A percentile compares a stretch with the other conserved stretches of the same genome.
These are phyloP conservation scores for Aspergillus panamensis DNA, from an alignment of 495 filamentous ascomycete genomes.

Conservation along the genomic window DNA sequence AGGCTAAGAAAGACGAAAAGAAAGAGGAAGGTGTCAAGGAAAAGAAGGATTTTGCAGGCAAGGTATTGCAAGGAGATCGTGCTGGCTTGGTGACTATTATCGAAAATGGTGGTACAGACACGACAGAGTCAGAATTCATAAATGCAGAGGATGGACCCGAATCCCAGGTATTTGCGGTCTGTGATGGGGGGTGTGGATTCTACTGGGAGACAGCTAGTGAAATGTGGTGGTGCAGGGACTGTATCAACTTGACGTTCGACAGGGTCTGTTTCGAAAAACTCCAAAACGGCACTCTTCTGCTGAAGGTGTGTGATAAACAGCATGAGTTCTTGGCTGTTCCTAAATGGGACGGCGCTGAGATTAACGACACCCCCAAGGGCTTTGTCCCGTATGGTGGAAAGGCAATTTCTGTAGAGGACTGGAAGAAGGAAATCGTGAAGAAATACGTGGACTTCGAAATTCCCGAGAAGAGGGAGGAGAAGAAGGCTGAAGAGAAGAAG, in stretches of 20 bases:
- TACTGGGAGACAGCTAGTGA: constrained; percentile 26
- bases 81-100: neutral
- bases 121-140: neutral
- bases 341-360: constrained; percentile 27
- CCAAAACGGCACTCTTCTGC: constrained; percentile 23
- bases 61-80: constrained; percentile 1
- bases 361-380: constrained; percentile 20
- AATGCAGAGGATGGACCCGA: constrained; percentile 1
- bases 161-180: constrained; percentile 16
- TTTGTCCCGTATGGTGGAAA: constrained; percentile 31
- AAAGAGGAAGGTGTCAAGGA: constrained; percentile 1
- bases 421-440: constrained; percentile 31
- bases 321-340: constrained; percentile 39
- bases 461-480: neutral
- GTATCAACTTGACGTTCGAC: constrained; percentile 31
- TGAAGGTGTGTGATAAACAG: constrained; percentile 31
- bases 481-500: neutral
- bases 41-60: constrained; percentile 2
- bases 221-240: constrained; percentile 37
- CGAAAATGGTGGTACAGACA: constrained; percentile 1
- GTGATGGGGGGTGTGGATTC: constrained; percentile 26
- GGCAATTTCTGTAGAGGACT: constrained; percentile 35
- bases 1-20: neutral
- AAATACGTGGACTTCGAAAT: constrained; percentile 22
- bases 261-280: constrained; percentile 29